Evolutionary conservation across 2,329 filamentous ascomycete genomes (phyloP), one percentile per base, ranked within the genome.

Genomic region (Pyricularia grisea): DNA sequence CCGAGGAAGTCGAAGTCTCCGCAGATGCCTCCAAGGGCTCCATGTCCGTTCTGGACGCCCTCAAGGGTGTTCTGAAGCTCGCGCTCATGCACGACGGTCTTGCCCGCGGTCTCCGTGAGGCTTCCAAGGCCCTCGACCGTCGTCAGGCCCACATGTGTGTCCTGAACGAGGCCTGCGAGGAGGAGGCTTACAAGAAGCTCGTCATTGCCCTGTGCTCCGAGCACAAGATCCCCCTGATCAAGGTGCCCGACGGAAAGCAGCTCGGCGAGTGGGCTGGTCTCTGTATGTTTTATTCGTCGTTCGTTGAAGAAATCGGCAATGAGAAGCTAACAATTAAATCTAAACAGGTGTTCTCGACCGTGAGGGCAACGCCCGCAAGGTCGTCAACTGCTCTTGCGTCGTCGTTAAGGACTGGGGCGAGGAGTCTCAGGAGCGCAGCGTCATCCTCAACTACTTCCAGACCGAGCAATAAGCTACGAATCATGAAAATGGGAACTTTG

Each of bases 361-460:
- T 81, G 95, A 99, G 86, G 95, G 95, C 78, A 99, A 99, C 85
- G 93, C 95, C 79, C 92, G 95, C 85, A 99, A 99, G 91, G 94
- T 99, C 77, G 95, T 99, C 87, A 99, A 99, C 92, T 99, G 95
- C 93, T 98, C 94, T 80, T 98, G 95, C 88, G 95, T 99, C 79
- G 95, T 99, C 73, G 95, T 99, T 80, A 94, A 95, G 88, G 94
- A 99, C 85, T 99, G 95, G 95, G 95, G 95, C 89, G 95, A 98
- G 90, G 95, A 99, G 88, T 96, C 92, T 76, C 94, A 97, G 87
- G 95, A 99, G 90, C 94, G 95, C 81, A 93, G 90, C 80, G 93
- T 98, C 84, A 92, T 99, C 82, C 93, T 99, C 84, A 97, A 99
- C 91, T 99, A 99, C 92, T 98, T 99, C 94, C 92, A 97, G 88